These are phyloP conservation scores for Melocanna baccifera DNA, from an alignment of 176 grass and related monocot species.

Conservation along the genomic window DNA sequence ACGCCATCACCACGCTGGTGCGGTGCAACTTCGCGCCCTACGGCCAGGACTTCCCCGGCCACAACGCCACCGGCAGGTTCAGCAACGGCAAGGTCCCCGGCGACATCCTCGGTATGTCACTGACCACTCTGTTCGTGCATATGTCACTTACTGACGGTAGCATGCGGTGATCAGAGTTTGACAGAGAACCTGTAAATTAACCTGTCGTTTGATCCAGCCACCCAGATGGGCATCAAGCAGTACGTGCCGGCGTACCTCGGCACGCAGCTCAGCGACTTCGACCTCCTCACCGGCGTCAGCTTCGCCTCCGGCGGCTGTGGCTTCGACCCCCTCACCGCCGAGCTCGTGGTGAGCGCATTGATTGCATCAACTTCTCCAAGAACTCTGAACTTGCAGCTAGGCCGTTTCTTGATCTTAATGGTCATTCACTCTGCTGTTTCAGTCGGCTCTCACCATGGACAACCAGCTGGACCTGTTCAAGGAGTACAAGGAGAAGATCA, in stretches of 20 bases:
- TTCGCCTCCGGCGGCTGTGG: constrained; percentile 81
- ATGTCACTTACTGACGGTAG: neutral
- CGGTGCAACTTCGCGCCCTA: constrained; percentile 63
- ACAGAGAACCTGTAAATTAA: neutral
- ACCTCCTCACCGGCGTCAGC: constrained; percentile 85
- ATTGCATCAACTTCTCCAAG: neutral
- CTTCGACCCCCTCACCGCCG: constrained; percentile 70
- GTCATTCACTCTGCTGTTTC: neutral
- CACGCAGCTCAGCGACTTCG: constrained; percentile 54
- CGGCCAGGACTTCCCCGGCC: constrained; percentile 64
- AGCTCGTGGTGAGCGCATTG: constrained; percentile 45
- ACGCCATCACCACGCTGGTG: constrained; percentile 44
- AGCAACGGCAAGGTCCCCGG: constrained; percentile 74
- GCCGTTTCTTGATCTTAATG: neutral
- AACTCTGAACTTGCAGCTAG: neutral
- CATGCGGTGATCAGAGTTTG: too few species aligned
- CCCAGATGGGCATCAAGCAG: constrained; percentile 61
- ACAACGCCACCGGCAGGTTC: constrained; percentile 66
- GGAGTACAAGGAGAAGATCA: constrained; percentile 79
- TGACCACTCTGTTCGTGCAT: neutral
- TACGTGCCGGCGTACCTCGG: constrained; percentile 75
- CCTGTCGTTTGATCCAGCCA: constrained; percentile 39
- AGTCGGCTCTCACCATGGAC: constrained; percentile 70
- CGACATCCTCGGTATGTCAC: constrained; percentile 59
- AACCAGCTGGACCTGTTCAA: constrained; percentile 76